phyloP scores from a whole-genome alignment of 192 early-diverging fungal species.

The Coemansia sp. region DNA sequence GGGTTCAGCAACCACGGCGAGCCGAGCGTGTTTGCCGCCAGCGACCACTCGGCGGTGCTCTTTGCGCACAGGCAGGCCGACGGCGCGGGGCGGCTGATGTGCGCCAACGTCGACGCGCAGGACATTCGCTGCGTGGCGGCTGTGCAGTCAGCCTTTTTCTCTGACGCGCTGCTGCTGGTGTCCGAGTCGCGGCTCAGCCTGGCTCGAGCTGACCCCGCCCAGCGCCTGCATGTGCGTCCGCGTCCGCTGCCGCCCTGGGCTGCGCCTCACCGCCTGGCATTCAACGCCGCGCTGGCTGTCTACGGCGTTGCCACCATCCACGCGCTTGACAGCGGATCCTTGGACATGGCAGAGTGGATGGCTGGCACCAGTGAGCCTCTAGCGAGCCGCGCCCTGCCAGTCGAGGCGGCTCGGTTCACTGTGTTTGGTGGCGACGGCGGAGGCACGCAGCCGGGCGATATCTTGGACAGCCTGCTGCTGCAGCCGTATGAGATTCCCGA shows the following conservation, averaged over 20 bases:
- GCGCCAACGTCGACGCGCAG: conserved; percentile 79
- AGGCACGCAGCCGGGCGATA: conserved; percentile 66
- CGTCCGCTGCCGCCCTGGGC: conserved; percentile 63
- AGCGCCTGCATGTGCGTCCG: conserved; percentile 81
- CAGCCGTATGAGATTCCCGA: conserved; percentile 37
- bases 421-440: conserved; percentile 59
- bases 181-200: conserved; percentile 61
- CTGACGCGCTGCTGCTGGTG: conserved; percentile 68
- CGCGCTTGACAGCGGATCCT: conserved; percentile 22
- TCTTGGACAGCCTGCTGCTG: conserved; percentile 25
- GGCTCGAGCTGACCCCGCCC: conserved; percentile 78
- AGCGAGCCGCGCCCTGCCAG: conserved; percentile 7
- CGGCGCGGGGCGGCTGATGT: conserved; percentile 69
- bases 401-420: conserved; percentile 57
- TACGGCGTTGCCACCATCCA: conserved; percentile 69
- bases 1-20: conserved; percentile 51
- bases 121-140: conserved; percentile 68
- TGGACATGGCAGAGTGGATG: neutral
- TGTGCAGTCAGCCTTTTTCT: conserved; percentile 59
- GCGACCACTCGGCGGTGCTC: conserved; percentile 81
- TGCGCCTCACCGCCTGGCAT: conserved; percentile 70
- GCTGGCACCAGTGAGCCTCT: neutral
- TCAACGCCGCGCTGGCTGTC: conserved; percentile 58
- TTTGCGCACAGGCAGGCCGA: conserved; percentile 31
- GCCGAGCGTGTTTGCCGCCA: conserved; percentile 75